phyloP scores from a whole-genome alignment of 83 land plant genomes.

The Picea abies region DNA sequence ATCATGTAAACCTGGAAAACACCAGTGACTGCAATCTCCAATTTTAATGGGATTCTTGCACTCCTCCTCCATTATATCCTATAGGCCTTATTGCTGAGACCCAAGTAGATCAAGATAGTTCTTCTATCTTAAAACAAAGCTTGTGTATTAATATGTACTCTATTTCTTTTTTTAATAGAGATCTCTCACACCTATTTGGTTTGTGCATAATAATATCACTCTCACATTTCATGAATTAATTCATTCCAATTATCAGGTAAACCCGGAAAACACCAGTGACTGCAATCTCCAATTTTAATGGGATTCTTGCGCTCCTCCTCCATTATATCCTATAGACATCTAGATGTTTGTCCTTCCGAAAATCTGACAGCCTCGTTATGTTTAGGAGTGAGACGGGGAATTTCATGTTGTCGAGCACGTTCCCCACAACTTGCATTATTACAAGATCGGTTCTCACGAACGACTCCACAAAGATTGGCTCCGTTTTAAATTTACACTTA shows the following conservation, averaged over 20 bases:
- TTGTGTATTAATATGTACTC: no score
- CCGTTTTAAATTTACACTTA: slow-evolving; percentile 18
- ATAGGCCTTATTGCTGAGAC: slow-evolving; percentile 15
- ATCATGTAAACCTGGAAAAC: slow-evolving; percentile 69
- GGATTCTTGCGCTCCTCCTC: slow-evolving; percentile 49
- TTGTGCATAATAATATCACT: no score
- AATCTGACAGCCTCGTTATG: slow-evolving; percentile 67
- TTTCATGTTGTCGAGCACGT: slow-evolving; percentile 10
- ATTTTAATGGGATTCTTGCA: slow-evolving; percentile 29
- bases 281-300: slow-evolving; percentile 60
- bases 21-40: slow-evolving; percentile 92
- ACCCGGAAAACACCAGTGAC: slow-evolving; percentile 86
- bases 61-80: slow-evolving; percentile 43
- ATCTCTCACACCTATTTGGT: no score
- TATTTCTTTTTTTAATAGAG: no score
- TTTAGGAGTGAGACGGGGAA: slow-evolving; percentile 54
- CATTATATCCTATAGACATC: slow-evolving; percentile 44
- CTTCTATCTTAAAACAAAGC: no score
- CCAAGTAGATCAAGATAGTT: no score
- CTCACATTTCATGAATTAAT: no score
- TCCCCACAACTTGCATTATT: slow-evolving; percentile 14
- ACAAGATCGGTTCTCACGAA: slow-evolving; percentile 2
- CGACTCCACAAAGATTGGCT: slow-evolving; percentile 12
- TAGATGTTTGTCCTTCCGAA: slow-evolving; percentile 75
- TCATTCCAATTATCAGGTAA: slow-evolving; percentile 55